These are phyloP conservation scores for Xylaria longipes DNA, from an alignment of 495 filamentous ascomycete genomes.

Conservation along the genomic window DNA sequence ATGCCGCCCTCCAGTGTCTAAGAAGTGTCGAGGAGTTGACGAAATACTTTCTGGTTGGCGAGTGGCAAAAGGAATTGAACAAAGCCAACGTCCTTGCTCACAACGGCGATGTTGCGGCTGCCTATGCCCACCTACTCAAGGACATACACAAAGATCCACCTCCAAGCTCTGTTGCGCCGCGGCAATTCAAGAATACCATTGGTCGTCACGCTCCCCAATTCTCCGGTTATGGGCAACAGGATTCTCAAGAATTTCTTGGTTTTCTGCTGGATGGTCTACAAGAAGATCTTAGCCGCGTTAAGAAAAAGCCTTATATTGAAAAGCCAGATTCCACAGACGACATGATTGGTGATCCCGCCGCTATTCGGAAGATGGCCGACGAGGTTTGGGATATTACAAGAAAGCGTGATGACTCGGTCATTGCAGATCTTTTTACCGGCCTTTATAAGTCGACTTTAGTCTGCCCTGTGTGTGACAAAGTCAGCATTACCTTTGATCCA, in stretches of 20 bases:
- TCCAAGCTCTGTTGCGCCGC: conserved; percentile 70
- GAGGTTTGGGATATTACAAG: conserved; percentile 92
- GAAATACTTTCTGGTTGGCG: conserved; percentile 81
- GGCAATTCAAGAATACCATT: conserved; percentile 79
- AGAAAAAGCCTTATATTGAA: conserved; percentile 96
- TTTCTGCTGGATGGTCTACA: conserved; percentile 94
- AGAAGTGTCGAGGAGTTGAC: conserved; percentile 90
- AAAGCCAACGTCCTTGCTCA: conserved; percentile 81
- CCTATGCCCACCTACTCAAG: conserved; percentile 76
- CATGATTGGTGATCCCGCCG: conserved; percentile 82
- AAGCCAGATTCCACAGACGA: conserved; percentile 98
- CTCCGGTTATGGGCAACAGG: conserved; percentile 94
- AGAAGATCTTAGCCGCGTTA: conserved; percentile 91
- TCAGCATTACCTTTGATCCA: conserved; percentile 98
- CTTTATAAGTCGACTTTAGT: conserved; percentile 97
- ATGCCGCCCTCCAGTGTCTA: conserved; percentile 93
- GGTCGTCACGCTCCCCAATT: conserved; percentile 82
- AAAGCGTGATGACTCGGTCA: conserved; percentile 90
- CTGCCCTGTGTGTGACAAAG: conserved; percentile 89
- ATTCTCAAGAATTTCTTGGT: conserved; percentile 96
- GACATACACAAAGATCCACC: conserved; percentile 71
- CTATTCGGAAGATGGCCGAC: conserved; percentile 80
- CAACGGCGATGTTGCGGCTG: conserved; percentile 79
- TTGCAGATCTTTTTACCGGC: conserved; percentile 92
- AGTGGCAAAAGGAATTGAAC: conserved; percentile 82